A percentile compares a stretch with the other conserved stretches of the same genome.
Evolutionary conservation across 805 yeast genomes (phyloP).

Genomic region (Blastobotrys robertii): DNA sequence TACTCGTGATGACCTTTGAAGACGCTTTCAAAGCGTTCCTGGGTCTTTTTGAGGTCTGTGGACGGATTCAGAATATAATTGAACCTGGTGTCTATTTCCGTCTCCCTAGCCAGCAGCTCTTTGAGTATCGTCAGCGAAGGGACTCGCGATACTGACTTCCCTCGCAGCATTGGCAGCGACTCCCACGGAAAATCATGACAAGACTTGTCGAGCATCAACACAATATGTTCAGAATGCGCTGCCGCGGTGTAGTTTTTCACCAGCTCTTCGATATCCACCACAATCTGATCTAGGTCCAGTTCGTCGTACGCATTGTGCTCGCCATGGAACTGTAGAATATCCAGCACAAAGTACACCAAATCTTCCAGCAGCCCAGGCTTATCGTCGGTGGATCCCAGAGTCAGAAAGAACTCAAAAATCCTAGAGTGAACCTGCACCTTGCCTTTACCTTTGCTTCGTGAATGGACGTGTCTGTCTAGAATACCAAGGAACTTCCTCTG

Average conservation of each 20-base stretch:
- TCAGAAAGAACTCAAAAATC: slow-evolving; percentile 43
- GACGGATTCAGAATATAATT: slow-evolving; percentile 70
- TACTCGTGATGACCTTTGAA: slow-evolving; percentile 37
- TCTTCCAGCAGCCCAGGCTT: slow-evolving; percentile 46
- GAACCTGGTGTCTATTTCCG: slow-evolving; percentile 18
- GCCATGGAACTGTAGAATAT: slow-evolving; percentile 52
- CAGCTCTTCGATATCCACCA: slow-evolving; percentile 41
- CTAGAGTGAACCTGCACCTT: slow-evolving; percentile 33
- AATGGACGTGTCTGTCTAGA: slow-evolving; percentile 39
- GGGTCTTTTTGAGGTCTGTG: slow-evolving; percentile 63
- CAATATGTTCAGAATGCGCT: slow-evolving; percentile 38
- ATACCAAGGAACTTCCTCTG: slow-evolving; percentile 31
- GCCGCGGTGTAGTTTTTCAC: slow-evolving; percentile 26
- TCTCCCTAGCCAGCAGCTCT: slow-evolving; percentile 26
- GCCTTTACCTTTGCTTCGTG: slow-evolving; percentile 23
- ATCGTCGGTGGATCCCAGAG: slow-evolving; percentile 31
- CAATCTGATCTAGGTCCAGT: slow-evolving; percentile 47
- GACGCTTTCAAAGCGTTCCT: slow-evolving; percentile 39
- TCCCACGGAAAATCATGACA: slow-evolving; percentile 90
- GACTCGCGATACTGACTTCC: slow-evolving; percentile 56
- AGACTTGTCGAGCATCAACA: slow-evolving; percentile 56
- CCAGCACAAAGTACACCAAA: slow-evolving; percentile 51
- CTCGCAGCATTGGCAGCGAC: slow-evolving; percentile 47
- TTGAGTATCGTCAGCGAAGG: slow-evolving; percentile 49
- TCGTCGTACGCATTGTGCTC: slow-evolving; percentile 57